A percentile compares a stretch with the other conserved stretches of the same genome.
These are phyloP conservation scores for Aureobasidium uvarum DNA, from an alignment of 2,329 filamentous ascomycete genomes.

Conservation along the genomic window DNA sequence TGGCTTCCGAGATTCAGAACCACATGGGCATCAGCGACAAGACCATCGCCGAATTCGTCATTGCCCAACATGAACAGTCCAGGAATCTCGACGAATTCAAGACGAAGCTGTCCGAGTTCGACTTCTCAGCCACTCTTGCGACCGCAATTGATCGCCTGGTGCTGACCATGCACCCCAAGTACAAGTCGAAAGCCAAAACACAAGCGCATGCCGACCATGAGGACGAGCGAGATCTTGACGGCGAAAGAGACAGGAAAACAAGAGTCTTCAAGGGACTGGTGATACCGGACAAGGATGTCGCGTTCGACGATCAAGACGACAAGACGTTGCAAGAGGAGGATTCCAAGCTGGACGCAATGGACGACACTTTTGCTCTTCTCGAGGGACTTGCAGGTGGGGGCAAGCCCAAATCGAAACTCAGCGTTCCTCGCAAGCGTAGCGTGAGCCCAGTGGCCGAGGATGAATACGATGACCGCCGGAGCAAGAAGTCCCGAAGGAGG, in stretches of 20 bases:
- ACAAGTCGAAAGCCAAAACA: constrained; percentile 55
- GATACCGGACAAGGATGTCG: constrained; percentile 71
- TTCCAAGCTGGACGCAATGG: constrained; percentile 65
- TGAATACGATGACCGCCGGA: constrained; percentile 32
- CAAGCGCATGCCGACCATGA: constrained; percentile 37
- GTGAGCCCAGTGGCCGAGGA: constrained; percentile 55
- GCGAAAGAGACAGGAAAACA: constrained; percentile 66
- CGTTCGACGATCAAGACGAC: constrained; percentile 51
- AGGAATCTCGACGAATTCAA: constrained; percentile 70
- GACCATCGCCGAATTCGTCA: constrained; percentile 93
- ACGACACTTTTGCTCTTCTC: constrained; percentile 90
- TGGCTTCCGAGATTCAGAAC: constrained; percentile 91
- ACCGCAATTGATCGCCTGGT: constrained; percentile 91
- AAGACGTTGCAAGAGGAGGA: constrained; percentile 39
- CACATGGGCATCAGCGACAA: constrained; percentile 90
- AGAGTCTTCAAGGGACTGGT: constrained; percentile 88
- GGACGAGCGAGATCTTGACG: constrained; percentile 43
- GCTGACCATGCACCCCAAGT: constrained; percentile 84
- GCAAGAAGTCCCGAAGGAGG: constrained; percentile 45
- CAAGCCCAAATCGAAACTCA: constrained; percentile 52
- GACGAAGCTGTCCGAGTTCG: constrained; percentile 69
- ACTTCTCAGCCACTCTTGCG: constrained; percentile 80
- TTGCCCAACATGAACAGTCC: constrained; percentile 80
- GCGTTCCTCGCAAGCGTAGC: constrained; percentile 54
- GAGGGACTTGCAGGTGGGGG: constrained; percentile 72